phyloP scores from a whole-genome alignment of 2,329 filamentous ascomycete genomes.

The Polychaeton citri region DNA sequence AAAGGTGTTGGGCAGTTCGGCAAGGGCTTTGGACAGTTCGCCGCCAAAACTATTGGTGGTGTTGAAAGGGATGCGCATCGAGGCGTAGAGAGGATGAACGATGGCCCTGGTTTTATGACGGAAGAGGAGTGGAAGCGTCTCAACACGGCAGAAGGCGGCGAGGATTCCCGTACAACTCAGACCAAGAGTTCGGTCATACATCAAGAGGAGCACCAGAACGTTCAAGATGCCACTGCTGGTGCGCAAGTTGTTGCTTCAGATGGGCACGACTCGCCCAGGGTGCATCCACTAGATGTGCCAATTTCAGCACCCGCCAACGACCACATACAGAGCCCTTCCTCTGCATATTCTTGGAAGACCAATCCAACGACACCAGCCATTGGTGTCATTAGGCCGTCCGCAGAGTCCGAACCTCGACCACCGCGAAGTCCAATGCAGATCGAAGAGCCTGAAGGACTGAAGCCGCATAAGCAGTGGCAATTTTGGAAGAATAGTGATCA shows the following conservation, averaged over 20 bases:
- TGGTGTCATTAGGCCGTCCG: slow-evolving; percentile 9
- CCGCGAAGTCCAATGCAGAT: slow-evolving; percentile 11
- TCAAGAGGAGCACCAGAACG: not conserved
- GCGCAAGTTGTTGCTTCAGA: not conserved
- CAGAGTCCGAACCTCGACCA: slow-evolving; percentile 10
- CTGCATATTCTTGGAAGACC: not conserved
- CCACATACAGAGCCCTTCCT: not conserved
- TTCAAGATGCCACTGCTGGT: not conserved
- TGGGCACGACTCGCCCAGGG: not conserved
- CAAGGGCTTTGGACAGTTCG: slow-evolving; percentile 23
- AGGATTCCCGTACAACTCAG: slow-evolving; percentile 1
- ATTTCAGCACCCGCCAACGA: not conserved
- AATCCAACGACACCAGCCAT: slow-evolving; percentile 1
- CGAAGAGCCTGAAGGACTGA: slow-evolving; percentile 16
- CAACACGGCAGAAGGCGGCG: not conserved
- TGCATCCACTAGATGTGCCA: not conserved
- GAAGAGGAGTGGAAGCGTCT: slow-evolving; percentile 8
- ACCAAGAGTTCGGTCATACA: slow-evolving; percentile 1
- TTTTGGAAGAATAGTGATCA: slow-evolving; percentile 23
- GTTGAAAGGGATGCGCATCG: slow-evolving; percentile 13
- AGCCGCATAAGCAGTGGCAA: slow-evolving; percentile 8
- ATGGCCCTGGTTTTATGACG: slow-evolving; percentile 9
- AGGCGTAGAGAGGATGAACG: slow-evolving; percentile 7
- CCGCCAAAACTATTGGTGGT: slow-evolving; percentile 25
- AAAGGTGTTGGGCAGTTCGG: slow-evolving; percentile 12